Evolutionary conservation across 257 asterid species (phyloP).

Genomic region (Solanum chilense): DNA sequence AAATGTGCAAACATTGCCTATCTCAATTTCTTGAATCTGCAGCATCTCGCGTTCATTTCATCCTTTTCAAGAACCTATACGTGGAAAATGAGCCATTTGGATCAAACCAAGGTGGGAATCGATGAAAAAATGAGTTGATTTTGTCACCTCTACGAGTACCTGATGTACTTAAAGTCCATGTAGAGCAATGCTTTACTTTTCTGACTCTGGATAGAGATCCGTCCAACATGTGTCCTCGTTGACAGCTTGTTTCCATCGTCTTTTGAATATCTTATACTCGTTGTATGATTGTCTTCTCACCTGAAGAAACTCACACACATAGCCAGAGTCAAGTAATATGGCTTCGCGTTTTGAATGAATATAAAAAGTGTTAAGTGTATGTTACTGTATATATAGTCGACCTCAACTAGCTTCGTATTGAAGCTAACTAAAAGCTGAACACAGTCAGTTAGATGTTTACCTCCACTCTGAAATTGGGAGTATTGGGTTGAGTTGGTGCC

Average conservation of each 20-base stretch:
- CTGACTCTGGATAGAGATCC: slow-evolving; percentile 38
- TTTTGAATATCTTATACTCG: slow-evolving; percentile 54
- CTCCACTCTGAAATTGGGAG: slow-evolving; percentile 41
- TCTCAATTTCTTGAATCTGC: background rate
- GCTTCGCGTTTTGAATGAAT: background rate
- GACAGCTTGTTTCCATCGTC: slow-evolving; percentile 59
- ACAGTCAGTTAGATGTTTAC: slow-evolving; percentile 11
- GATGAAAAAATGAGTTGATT: background rate
- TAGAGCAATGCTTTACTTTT: background rate
- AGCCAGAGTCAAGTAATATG: background rate
- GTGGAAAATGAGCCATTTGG: background rate
- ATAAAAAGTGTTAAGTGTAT: background rate
- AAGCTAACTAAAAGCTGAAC: background rate
- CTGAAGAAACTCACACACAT: slow-evolving; percentile 9
- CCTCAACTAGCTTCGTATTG: background rate
- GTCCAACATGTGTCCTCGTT: slow-evolving; percentile 44
- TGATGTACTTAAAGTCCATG: background rate
- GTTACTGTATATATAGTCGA: background rate
- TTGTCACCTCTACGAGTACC: background rate
- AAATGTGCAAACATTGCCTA: background rate
- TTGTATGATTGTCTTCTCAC: slow-evolving; percentile 73
- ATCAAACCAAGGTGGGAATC: background rate
- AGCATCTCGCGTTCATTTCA: background rate
- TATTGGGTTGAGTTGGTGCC: slow-evolving; percentile 11
- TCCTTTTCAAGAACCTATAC: background rate